Percentiles rank a stretch among this genome's conserved stretches.
Conservation (phyloP, 495 filamentous ascomycete species). For the Aspergillus egyptiacus region DNA sequence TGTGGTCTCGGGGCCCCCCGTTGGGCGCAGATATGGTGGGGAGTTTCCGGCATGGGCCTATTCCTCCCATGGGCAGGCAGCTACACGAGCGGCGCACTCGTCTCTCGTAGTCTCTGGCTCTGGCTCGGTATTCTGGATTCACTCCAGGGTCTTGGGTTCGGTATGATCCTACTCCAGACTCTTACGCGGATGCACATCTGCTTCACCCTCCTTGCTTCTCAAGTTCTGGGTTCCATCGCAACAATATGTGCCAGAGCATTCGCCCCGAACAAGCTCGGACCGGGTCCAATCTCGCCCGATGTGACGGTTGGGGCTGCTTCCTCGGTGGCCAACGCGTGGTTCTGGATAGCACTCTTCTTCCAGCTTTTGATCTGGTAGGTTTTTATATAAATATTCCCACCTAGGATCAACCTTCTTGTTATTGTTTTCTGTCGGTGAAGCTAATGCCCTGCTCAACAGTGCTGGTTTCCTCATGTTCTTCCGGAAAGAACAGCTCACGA, state of each 20-base stretch:
- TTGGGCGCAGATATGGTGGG: constrained; percentile 51
- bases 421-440: background rate
- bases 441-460: constrained; percentile 19
- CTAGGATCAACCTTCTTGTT: too few species aligned
- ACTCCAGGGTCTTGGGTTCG: constrained; percentile 46
- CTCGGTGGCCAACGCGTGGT: constrained; percentile 52
- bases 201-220: constrained; percentile 45
- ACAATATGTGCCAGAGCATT: constrained; percentile 44
- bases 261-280: constrained; percentile 44
- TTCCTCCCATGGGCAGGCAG: constrained; percentile 48
- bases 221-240: constrained; percentile 45
- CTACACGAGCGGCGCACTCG: constrained; percentile 36
- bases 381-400: background rate
- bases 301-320: constrained; percentile 33
- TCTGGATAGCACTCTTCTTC: constrained; percentile 59
- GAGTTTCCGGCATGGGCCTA: constrained; percentile 40
- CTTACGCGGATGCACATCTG: constrained; percentile 46
- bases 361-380: constrained; percentile 58
- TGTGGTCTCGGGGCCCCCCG: constrained; percentile 46
- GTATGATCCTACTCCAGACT: constrained; percentile 48
- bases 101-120: constrained; percentile 46
- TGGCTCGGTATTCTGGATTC: constrained; percentile 47
- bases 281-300: constrained; percentile 45
- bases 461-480: constrained; percentile 64
- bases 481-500: constrained; percentile 64